Base-by-base conservation (phyloP, 225 moss, liverwort and hornwort species). In the Rhytidiadelphus loreus region DNA sequence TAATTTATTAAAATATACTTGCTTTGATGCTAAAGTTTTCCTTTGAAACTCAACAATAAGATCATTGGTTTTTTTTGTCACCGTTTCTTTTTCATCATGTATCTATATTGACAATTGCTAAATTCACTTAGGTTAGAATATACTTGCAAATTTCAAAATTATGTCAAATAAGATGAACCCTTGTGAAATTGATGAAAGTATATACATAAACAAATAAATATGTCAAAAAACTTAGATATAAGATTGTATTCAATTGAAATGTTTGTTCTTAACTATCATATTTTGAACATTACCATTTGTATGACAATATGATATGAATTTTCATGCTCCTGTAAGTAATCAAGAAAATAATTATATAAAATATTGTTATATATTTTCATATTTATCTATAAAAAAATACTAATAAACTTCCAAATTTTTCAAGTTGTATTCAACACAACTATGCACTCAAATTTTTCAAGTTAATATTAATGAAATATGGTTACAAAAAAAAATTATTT, bases 361-460 rank as follows among this genome's bases (percentile, higher is more conserved):
- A 14, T 15, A 37, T 53, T 35, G 35, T 35, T 1, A 37, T 0
- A 37, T 16, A 77, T 23, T 35, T 76, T 37, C 1, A 22, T 22
- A 3, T 5, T 76, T 22, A 35, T 35, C 4, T 23, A 35, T 37
- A 8, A 16, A 33, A 37, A 37, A 1, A 77, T 23, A 23, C 0
- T 23, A 21, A 11, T 13, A 53, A 77, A 15, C 0, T 53, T 1
- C 1, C 0, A 37, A 57, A 39, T 2, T 30, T 33, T 60, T 15
- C 3, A 6, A 61, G 43, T 32, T 33, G 0, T 13, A 35, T 55
- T 9, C 8, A 24, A 15, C 13, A 50, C 2, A 35, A n/a, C n/a
- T n/a, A n/a, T n/a, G n/a, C n/a, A n/a, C n/a, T n/a, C 0, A 37
- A 57, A 39, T 2, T 30, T 33, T 60, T 15, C 3, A 6, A 61